These are phyloP conservation scores for Nematocida ausubeli DNA, from an alignment of 371 early-diverging fungal genomes.

Conservation along the genomic window DNA sequence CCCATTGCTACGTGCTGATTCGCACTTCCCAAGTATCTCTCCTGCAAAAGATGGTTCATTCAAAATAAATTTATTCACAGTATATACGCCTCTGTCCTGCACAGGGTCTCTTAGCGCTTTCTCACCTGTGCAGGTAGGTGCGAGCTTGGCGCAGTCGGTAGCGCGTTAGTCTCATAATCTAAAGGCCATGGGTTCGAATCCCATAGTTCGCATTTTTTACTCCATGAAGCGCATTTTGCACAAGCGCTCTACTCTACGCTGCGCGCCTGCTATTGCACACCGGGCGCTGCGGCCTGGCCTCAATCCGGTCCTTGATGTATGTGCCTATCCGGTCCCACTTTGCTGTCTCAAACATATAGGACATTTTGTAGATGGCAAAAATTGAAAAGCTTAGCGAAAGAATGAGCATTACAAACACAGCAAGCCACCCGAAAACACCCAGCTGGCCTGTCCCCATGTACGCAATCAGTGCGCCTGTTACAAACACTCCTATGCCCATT, in stretches of 20 bases:
- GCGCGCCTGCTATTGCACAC: background rate
- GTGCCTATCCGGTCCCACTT: background rate
- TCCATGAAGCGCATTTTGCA: background rate
- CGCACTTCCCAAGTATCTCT: conserved; percentile 41
- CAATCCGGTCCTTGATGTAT: background rate
- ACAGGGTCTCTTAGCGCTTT: background rate
- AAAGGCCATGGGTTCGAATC: conserved; percentile 69
- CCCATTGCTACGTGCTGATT: conserved; percentile 26
- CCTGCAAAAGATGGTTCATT: conserved; percentile 51
- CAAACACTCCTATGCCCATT: background rate
- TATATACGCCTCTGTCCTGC: background rate
- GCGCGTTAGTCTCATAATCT: conserved; percentile 69
- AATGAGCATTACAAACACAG: background rate
- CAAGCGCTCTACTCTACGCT: background rate
- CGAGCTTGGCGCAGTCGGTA: conserved; percentile 68
- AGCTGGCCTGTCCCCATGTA: background rate
- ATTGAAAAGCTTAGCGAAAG: background rate
- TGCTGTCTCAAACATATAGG: background rate
- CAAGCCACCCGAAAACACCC: background rate
- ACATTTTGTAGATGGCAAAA: background rate
- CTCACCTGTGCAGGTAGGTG: conserved; percentile 4
- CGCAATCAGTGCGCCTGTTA: background rate
- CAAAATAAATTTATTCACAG: conserved; percentile 45
- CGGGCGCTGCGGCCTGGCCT: background rate
- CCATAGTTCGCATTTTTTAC: conserved; percentile 64